Evolutionary conservation across 345 rosid genomes (phyloP).

Genomic region (Lepidium africanum): DNA sequence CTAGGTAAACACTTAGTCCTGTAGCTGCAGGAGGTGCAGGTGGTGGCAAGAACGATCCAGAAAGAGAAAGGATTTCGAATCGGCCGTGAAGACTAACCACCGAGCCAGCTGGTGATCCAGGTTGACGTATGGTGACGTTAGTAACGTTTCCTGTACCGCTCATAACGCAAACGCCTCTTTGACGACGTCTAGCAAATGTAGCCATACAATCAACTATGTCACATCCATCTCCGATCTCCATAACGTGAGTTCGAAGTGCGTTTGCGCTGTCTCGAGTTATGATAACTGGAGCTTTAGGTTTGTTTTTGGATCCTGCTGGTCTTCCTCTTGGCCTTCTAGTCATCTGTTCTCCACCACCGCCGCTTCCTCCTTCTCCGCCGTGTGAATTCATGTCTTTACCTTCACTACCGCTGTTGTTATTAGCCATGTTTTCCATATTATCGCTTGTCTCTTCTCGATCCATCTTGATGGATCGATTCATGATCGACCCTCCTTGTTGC

Average conservation of each 20-base stretch:
- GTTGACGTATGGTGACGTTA: slow-evolving; percentile 86
- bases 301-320: slow-evolving; percentile 96
- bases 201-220: slow-evolving; percentile 84
- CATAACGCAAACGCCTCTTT: slow-evolving; percentile 89
- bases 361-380: slow-evolving; percentile 20
- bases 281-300: slow-evolving; percentile 85
- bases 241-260: slow-evolving; percentile 86
- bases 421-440: slow-evolving; percentile 28
- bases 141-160: slow-evolving; percentile 83
- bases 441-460: slow-evolving; percentile 43
- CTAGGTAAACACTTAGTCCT: slow-evolving; percentile 78
- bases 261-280: slow-evolving; percentile 93
- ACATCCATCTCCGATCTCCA: slow-evolving; percentile 89
- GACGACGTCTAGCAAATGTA: slow-evolving; percentile 77
- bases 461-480: slow-evolving; percentile 41
- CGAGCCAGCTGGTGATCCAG: slow-evolving; percentile 74
- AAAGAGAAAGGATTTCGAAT: slow-evolving; percentile 79
- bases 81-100: slow-evolving; percentile 81
- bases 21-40: slow-evolving; percentile 97
- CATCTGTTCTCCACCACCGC: slow-evolving; percentile 46
- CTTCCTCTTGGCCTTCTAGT: slow-evolving; percentile 78
- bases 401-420: slow-evolving; percentile 33
- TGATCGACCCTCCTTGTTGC: slow-evolving; percentile 50
- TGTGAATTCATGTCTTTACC: slow-evolving; percentile 37
- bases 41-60: slow-evolving; percentile 86